Conservation (phyloP, 805 yeast genomes). For the Lipomyces spencermartinsiae region DNA sequence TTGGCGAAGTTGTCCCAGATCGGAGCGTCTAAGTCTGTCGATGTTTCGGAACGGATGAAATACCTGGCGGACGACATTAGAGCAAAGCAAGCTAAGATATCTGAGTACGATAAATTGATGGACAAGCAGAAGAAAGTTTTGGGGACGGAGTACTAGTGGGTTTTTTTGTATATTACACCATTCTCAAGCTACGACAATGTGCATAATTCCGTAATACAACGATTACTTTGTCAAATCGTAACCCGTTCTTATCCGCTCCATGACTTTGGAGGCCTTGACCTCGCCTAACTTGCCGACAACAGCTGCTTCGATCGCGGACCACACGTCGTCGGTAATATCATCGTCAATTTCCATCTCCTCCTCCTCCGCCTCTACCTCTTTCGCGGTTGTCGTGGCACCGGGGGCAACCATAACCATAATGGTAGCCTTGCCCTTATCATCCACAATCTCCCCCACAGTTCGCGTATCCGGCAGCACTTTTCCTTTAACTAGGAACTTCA, state of each 20-base stretch:
- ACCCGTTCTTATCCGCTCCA: slow-evolving; percentile 28
- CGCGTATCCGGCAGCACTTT: slow-evolving; percentile 33
- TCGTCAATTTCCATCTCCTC: slow-evolving; percentile 8
- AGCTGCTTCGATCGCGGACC: slow-evolving; percentile 21
- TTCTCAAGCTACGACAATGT: background rate
- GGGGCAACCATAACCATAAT: slow-evolving; percentile 37
- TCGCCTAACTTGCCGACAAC: slow-evolving; percentile 22
- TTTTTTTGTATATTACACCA: background rate
- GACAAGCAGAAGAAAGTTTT: slow-evolving; percentile 39
- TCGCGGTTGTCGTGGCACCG: slow-evolving; percentile 6
- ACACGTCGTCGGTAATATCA: slow-evolving; percentile 15
- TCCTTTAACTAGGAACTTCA: slow-evolving; percentile 31
- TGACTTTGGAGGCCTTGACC: slow-evolving; percentile 12
- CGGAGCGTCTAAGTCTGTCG: slow-evolving; percentile 47
- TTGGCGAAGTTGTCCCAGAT: slow-evolving; percentile 47
- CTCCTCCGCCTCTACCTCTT: background rate
- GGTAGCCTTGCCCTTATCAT: slow-evolving; percentile 24
- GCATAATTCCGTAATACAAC: background rate
- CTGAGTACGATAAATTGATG: slow-evolving; percentile 52
- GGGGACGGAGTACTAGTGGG: slow-evolving; percentile 21
- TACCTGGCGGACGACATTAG: slow-evolving; percentile 74
- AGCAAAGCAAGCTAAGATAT: slow-evolving; percentile 59
- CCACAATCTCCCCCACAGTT: slow-evolving; percentile 30
- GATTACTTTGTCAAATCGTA: slow-evolving; percentile 14
- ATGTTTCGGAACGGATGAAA: slow-evolving; percentile 65